Base-by-base conservation (phyloP, 2,329 filamentous ascomycete genomes). In the Cadophora sp. region DNA sequence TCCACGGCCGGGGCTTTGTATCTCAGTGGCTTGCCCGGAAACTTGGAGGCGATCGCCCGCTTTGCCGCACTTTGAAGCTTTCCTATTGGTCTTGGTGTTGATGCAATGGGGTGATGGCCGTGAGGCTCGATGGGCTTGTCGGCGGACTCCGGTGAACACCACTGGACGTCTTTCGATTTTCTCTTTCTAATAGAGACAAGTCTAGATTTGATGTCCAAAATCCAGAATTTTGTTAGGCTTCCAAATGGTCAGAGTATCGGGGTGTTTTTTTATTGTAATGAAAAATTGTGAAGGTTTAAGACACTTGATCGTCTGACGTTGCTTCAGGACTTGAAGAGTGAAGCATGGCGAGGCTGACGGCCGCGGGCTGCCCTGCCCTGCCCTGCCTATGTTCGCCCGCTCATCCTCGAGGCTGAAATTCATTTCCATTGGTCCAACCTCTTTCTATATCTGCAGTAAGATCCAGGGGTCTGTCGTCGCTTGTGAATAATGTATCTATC, bases 81-180 rank as follows among this genome's bases (percentile, higher is more conserved):
- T 58, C n/a, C 55, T 59, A 59, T 59, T 43, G 56, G 56, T 59
- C 34, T 59, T 27, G 31, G 12, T 26, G 56, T 40, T 59, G 34
- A 22, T 37, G 55, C 9, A 34, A 40, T 56, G 55, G 31, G 55
- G 29, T 40, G 56, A 59, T 59, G 16, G 51, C 27, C 60, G 60
- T 53, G 61, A 63, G 31, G 46, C 61, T 53, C n/a, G 51, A 64
- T 24, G 37, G 50, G 50, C 50, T 56, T 64, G 37, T 64, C 50
- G 50, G 62, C 62, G 50, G 24, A 46, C n/a, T 64, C 62, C 37
- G 34, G 58, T n/a, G 2, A 27, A 11, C 31, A 31, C 51, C 46
- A 27, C 31, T 43, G 50, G 48, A 48, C 34, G 16, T 19, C 50
- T 63, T 40, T 53, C 29, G 22, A 40, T 27, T 40, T 37, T 27